Evolutionary conservation across 371 early-diverging fungal genomes (phyloP), one percentile per base, ranked within the genome.

Genomic region (Mortierella sp.): DNA sequence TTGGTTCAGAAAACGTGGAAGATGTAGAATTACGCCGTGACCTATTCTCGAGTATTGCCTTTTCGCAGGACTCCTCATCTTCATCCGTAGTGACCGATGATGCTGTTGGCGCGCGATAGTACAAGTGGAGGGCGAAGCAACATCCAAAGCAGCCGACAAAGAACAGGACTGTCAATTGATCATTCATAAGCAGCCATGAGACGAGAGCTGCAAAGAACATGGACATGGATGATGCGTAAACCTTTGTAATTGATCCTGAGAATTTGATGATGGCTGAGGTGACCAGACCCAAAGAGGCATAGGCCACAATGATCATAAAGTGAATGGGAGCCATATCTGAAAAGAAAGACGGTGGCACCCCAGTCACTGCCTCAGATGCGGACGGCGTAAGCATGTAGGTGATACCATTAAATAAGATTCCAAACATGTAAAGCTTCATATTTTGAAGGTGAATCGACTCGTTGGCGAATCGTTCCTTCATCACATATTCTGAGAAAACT

Each of bases 221-320:
- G 42, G 83, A 78, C 80, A 83, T 80, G 51, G 78, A 77, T 5
- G 66, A 75, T 4, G 83, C 81, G 37, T 83, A 79, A 42, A 83
- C 75, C 43, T 83, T 83, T 35, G 83, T 83, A 32, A 83, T 83
- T 35, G 76, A 79, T 2, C 83, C 83, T 28, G 78, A 72, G 75
- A 79, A 83, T 59, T 79, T 83, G 68, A 83, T 83, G 66, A 83
- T 83, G n/a, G 80, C 83, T 8, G 81, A 80, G 29, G 83, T 79
- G 40, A 83, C 78, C 13, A 83, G 40, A 13, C 83, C 83, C 68
- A 83, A 29, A 7, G 76, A 80, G 2, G 76, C 79, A 23, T 72
- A 72, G 22, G 76, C 73, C 63, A 79, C 8, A 2, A 83, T 66
- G 53, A 83, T 72, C 34, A 75, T 57, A 28, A 70, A 68, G 37